Conservation (phyloP, 75 land plant species). For the Pinus tabuliformis region DNA sequence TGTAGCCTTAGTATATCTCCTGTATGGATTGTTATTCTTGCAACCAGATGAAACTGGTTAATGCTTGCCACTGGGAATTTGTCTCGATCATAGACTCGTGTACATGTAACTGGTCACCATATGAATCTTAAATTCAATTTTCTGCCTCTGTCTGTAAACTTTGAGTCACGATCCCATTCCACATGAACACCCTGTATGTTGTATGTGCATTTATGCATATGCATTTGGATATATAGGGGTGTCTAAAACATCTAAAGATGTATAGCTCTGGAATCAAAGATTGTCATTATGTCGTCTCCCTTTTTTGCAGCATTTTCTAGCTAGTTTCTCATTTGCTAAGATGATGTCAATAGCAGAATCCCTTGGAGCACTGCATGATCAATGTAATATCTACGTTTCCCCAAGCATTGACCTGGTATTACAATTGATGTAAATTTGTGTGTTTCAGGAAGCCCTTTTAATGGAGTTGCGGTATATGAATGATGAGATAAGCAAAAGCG, state of each 20-base stretch:
- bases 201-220: neutral
- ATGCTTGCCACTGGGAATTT: neutral
- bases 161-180: no score
- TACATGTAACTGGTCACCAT: neutral
- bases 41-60: neutral
- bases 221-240: neutral
- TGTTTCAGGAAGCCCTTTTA: slow-evolving; percentile 36
- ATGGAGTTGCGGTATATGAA: slow-evolving; percentile 41
- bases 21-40: neutral
- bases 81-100: neutral
- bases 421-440: neutral
- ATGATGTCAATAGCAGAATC: neutral
- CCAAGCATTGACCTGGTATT: neutral
- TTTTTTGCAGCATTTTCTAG: neutral
- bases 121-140: neutral
- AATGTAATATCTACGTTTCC: neutral
- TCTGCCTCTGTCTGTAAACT: neutral
- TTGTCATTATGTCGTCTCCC: neutral
- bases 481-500: slow-evolving; percentile 22
- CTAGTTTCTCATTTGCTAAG: neutral
- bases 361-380: neutral
- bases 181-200: neutral
- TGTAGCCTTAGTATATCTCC: neutral
- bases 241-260: neutral
- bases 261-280: neutral